Evolutionary conservation across 1,139 yeast genomes (phyloP).

Genomic region (Cylindricascospora bacillispora): DNA sequence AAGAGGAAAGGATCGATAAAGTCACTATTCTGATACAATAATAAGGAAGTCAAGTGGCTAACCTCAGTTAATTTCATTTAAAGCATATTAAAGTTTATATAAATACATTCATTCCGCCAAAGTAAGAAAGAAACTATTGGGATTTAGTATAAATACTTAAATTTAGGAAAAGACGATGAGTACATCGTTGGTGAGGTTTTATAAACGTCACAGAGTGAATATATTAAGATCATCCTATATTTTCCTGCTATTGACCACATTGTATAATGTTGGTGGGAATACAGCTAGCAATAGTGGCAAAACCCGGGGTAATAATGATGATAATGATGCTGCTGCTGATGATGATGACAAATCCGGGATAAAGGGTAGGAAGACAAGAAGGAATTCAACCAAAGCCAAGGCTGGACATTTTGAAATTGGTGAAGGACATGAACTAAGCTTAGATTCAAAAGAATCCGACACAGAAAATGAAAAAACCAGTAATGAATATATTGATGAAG

Average conservation of each 20-base stretch:
- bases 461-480: conserved; percentile 1
- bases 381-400: conserved; percentile 1
- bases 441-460: conserved; percentile 3
- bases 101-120: too few species aligned
- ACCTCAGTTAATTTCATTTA: too few species aligned
- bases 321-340: neutral
- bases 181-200: conserved; percentile 6
- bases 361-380: too few species aligned
- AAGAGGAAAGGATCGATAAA: too few species aligned
- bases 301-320: too few species aligned
- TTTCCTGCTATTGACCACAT: conserved; percentile 15
- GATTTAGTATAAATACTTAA: too few species aligned
- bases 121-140: too few species aligned
- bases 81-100: too few species aligned
- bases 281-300: neutral
- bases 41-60: too few species aligned
- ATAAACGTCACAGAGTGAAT: conserved; percentile 18
- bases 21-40: too few species aligned
- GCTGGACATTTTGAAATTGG: conserved; percentile 1
- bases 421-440: conserved; percentile 1
- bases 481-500: too few species aligned
- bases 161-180: too few species aligned
- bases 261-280: conserved; percentile 7
- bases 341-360: conserved; percentile 2
- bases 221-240: conserved; percentile 22